Percentiles rank a stretch among this genome's conserved stretches.
Conservation (phyloP, 2,329 filamentous ascomycete genomes). For the Fusarium redolens region DNA sequence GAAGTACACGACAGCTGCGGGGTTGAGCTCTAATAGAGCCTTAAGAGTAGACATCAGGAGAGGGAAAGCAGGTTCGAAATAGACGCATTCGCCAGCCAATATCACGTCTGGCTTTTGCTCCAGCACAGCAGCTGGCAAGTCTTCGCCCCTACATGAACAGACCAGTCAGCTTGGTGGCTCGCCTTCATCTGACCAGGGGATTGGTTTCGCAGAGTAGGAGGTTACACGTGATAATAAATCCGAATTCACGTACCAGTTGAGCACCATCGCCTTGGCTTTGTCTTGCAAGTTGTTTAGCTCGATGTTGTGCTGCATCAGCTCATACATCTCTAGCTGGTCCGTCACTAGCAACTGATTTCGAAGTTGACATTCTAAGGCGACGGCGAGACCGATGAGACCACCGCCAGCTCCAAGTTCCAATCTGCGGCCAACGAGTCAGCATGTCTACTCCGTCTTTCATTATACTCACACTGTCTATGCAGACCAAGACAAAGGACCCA, state of each 20-base stretch:
- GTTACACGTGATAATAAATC: slow-evolving; percentile 31
- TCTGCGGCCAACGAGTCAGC: slow-evolving; percentile 59
- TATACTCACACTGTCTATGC: slow-evolving; percentile 20
- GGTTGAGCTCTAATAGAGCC: slow-evolving; percentile 79
- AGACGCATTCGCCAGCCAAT: slow-evolving; percentile 96
- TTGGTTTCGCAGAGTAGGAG: slow-evolving; percentile 25
- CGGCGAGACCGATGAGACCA: slow-evolving; percentile 80
- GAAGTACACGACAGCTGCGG: slow-evolving; percentile 75
- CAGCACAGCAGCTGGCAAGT: slow-evolving; percentile 64
- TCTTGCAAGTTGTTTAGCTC: slow-evolving; percentile 77
- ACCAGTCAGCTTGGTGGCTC: slow-evolving; percentile 35
- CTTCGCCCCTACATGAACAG: slow-evolving; percentile 64
- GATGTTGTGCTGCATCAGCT: slow-evolving; percentile 89
- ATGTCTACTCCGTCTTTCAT: slow-evolving; percentile 5
- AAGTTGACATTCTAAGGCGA: slow-evolving; percentile 67
- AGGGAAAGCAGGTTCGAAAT: slow-evolving; percentile 96
- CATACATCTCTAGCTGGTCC: slow-evolving; percentile 87
- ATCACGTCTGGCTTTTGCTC: slow-evolving; percentile 78
- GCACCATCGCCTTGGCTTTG: slow-evolving; percentile 73
- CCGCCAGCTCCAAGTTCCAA: slow-evolving; percentile 93
- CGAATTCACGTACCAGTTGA: slow-evolving; percentile 77
- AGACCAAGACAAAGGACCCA: neutral
- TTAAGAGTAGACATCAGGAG: slow-evolving; percentile 82
- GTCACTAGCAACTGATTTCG: slow-evolving; percentile 77
- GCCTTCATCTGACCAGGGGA: neutral